A percentile compares a stretch with the other conserved stretches of the same genome.
These are phyloP conservation scores for Phaeosphaeriaceae sp. DNA, from an alignment of 2,329 filamentous ascomycete species.

Conservation along the genomic window DNA sequence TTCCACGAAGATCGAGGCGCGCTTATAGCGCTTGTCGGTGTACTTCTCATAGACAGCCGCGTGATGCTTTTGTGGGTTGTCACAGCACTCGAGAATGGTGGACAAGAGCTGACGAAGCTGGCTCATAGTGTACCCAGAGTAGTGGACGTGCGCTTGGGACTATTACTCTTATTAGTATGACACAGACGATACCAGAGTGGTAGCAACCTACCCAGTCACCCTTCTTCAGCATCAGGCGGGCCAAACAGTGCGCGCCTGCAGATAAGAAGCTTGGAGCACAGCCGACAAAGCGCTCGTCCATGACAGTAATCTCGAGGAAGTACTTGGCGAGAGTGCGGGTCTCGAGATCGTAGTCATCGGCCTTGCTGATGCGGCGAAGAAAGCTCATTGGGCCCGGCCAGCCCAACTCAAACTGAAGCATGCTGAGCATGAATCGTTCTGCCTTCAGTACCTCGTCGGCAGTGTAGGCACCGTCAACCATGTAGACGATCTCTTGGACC, in stretches of 20 bases:
- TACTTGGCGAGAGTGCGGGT: conserved; percentile 96
- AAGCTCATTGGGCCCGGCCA: conserved; percentile 99
- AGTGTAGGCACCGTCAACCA: conserved; percentile 93
- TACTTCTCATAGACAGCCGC: conserved; percentile 92
- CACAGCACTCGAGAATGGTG: conserved; percentile 87
- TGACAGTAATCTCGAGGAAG: conserved; percentile 93
- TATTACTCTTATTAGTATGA: conserved; percentile 56
- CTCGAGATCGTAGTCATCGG: conserved; percentile 95
- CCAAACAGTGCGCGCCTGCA: conserved; percentile 90
- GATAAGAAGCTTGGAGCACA: conserved; percentile 89
- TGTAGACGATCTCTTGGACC: conserved; percentile 93
- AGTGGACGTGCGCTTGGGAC: conserved; percentile 85
- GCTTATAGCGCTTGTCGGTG: conserved; percentile 84
- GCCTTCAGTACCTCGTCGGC: conserved; percentile 94
- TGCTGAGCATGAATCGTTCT: conserved; percentile 96
- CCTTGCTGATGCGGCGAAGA: conserved; percentile 94
- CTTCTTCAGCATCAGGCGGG: conserved; percentile 87
- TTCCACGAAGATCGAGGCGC: conserved; percentile 81
- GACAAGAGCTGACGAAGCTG: conserved; percentile 81
- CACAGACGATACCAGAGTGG: not conserved
- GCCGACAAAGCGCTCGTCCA: conserved; percentile 97
- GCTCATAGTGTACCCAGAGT: conserved; percentile 88
- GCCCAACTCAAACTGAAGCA: conserved; percentile 93
- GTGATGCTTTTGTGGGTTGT: conserved; percentile 82
- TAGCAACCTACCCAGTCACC: conserved; percentile 81